A percentile compares a stretch with the other conserved stretches of the same genome.
Evolutionary conservation across 176 grass and related monocot genomes (phyloP).

Genomic region (Oryza meyeriana): DNA sequence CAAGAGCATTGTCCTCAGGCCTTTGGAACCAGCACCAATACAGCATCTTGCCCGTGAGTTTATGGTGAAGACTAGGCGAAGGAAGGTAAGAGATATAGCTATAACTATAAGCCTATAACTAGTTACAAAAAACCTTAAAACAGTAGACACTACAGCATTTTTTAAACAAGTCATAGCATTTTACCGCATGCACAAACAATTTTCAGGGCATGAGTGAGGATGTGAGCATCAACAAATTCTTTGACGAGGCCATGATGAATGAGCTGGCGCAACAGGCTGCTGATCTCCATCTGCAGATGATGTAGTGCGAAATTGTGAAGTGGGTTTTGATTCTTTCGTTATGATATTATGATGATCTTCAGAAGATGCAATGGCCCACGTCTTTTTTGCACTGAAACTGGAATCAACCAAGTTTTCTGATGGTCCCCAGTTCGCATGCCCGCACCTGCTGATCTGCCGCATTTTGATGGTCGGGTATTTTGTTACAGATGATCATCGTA

Average conservation of each 20-base stretch:
- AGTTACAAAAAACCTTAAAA: not conserved
- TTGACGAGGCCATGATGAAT: constrained; percentile 94
- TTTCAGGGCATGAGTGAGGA: constrained; percentile 98
- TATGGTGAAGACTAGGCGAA: constrained; percentile 95
- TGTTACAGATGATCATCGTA: not conserved
- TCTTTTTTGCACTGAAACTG: not conserved
- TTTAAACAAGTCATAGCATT: constrained; percentile 5
- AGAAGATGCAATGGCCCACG: not conserved
- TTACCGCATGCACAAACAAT: constrained; percentile 10
- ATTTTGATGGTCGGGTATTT: constrained; percentile 13
- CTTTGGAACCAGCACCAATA: constrained; percentile 86
- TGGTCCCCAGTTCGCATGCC: not conserved
- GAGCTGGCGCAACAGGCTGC: constrained; percentile 95
- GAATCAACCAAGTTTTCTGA: not conserved
- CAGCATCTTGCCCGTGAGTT: constrained; percentile 97
- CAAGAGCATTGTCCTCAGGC: constrained; percentile 81
- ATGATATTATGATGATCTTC: not conserved
- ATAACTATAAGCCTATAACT: constrained; percentile 1
- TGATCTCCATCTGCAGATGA: constrained; percentile 83
- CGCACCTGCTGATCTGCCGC: not conserved
- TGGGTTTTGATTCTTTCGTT: not conserved
- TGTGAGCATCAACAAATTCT: constrained; percentile 97
- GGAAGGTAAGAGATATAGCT: constrained; percentile 44
- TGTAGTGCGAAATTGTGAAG: constrained; percentile 35
- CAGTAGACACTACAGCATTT: not conserved